A percentile compares a stretch with the other conserved stretches of the same genome.
Evolutionary conservation across 1,139 yeast species (phyloP).

Genomic region (Pichia sp.): DNA sequence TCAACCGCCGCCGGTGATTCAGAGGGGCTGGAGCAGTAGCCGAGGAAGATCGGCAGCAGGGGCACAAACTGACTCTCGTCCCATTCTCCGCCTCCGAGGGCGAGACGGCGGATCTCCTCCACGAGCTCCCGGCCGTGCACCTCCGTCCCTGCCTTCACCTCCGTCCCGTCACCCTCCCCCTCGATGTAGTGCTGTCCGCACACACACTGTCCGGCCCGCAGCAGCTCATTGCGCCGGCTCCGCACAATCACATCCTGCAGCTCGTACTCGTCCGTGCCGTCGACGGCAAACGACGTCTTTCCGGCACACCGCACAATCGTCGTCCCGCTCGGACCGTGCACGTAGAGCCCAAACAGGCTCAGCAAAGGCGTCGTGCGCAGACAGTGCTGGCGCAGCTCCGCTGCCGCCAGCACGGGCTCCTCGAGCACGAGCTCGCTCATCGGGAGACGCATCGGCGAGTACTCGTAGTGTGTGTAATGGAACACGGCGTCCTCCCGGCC

Average conservation of each 20-base stretch:
- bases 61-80: background rate
- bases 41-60: background rate
- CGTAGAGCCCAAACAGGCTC: constrained; percentile 19
- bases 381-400: background rate
- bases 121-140: background rate
- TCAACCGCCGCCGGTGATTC: background rate
- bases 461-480: constrained; percentile 3
- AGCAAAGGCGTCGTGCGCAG: constrained; percentile 14
- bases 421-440: background rate
- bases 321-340: constrained; percentile 5
- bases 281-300: background rate
- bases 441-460: constrained; percentile 4
- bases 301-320: constrained; percentile 1
- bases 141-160: background rate
- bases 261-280: background rate
- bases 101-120: background rate
- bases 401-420: background rate
- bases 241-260: constrained; percentile 1
- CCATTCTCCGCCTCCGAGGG: too few species aligned
- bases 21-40: background rate
- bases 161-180: too few species aligned
- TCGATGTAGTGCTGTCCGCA: background rate
- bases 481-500: constrained; percentile 17
- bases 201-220: background rate
- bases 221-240: background rate